phyloP scores from a whole-genome alignment of 768 basidiomycete species.

The Saitozyma podzolica region DNA sequence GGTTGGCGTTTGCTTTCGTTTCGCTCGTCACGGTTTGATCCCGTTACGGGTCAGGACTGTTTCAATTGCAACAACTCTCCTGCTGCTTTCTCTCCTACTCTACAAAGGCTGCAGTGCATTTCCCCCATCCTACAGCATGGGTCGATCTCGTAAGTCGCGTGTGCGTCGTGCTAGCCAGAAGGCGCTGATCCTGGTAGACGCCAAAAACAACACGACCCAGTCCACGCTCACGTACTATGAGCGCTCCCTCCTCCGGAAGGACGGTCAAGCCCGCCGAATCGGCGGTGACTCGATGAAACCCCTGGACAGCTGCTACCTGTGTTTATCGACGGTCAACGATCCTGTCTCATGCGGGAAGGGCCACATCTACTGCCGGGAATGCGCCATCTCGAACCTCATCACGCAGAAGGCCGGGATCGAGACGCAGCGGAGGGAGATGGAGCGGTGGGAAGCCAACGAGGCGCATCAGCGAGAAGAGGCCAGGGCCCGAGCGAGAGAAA shows the following conservation, averaged over 20 bases:
- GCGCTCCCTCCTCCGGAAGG: slow-evolving; percentile 38
- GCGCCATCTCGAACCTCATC: slow-evolving; percentile 72
- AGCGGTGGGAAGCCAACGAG: slow-evolving; percentile 71
- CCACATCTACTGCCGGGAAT: slow-evolving; percentile 95
- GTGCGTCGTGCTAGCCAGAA: no score
- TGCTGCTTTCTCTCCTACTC: background rate
- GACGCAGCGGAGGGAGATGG: slow-evolving; percentile 77
- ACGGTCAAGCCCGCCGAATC: slow-evolving; percentile 53
- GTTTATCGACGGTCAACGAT: slow-evolving; percentile 76
- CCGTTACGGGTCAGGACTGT: background rate
- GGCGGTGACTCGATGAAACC: slow-evolving; percentile 90
- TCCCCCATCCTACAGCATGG: slow-evolving; percentile 3
- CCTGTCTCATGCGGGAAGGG: slow-evolving; percentile 81
- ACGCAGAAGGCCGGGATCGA: slow-evolving; percentile 89
- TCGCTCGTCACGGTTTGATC: background rate
- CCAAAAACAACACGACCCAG: slow-evolving; percentile 40
- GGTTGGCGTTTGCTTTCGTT: background rate
- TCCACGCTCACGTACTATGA: slow-evolving; percentile 44
- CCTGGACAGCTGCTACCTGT: slow-evolving; percentile 88
- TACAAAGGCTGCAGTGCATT: background rate
- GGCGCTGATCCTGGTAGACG: slow-evolving; percentile 1
- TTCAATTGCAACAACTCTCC: background rate
- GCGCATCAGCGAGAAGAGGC: slow-evolving; percentile 73
- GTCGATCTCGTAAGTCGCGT: slow-evolving; percentile 5
- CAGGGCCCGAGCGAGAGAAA: slow-evolving; percentile 73